Evolutionary conservation across 805 yeast genomes (phyloP), one percentile per base, ranked within the genome.

Genomic region (Kodamaea lidongshanica): DNA sequence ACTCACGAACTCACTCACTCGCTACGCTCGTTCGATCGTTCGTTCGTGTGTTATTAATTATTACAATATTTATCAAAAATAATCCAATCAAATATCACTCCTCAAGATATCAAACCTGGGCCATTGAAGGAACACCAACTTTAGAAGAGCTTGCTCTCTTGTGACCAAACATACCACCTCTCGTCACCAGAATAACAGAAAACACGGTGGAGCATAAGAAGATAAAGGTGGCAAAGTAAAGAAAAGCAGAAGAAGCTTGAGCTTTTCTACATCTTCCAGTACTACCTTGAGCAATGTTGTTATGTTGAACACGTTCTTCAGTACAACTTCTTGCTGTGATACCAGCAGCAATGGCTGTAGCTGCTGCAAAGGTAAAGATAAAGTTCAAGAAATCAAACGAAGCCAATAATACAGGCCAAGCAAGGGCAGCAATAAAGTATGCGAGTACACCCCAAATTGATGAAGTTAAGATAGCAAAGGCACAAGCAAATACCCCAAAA

Each of bases 341-440:
- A 50, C 78, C 94, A 38, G 85, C 94, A 32, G 97, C 97, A 54
- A 92, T 68, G 31, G 95, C 95, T 36, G 94, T 77, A 50, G 88
- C 97, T 43, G 85, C 97, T 28, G 97, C 77, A 59, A 92, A 85
- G 34, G 95, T 78, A 78, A 92, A 92, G 46, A 88, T 82, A 47
- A 77, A 63, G 73, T 87, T 87, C 62, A 92, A 68, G 66, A 86
- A 79, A 70, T 92, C 98, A 53, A 85, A 65, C 34, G 65, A 47
- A 37, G 80, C 76, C 54, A 85, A 59, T 45, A 88, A 58, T 30
- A 84, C 58, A 45, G 97, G 97, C 81, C 94, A 83, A 24, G 95
- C 94, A 39, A 89, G 69, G 48, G 77, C 77, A 38, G 77, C 74
- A 44, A 85, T 50, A 48, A 92, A 77, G 66, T 72, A 76, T 22